phyloP scores from a whole-genome alignment of 257 asterid genomes.

The Asclepias syriaca region DNA sequence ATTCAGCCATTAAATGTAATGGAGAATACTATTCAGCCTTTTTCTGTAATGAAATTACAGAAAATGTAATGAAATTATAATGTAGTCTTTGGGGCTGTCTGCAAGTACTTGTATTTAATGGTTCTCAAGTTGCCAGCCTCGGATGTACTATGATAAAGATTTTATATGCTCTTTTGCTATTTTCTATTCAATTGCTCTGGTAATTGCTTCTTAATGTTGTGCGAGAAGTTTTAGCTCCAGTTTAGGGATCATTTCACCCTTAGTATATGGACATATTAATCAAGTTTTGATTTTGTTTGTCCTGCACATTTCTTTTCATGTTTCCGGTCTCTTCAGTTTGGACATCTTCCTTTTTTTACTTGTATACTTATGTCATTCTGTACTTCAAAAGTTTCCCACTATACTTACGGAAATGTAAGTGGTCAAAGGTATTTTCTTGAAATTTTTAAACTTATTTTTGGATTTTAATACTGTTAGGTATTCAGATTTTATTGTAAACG shows the following conservation, averaged over 20 bases:
- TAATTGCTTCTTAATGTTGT: neutral
- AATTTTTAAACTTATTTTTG: constrained; percentile 1
- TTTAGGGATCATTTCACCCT: neutral
- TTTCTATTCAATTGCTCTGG: neutral
- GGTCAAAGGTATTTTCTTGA: neutral
- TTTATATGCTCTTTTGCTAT: neutral
- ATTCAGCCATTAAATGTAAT: neutral
- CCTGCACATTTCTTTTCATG: neutral
- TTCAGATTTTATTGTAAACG: constrained; percentile 93
- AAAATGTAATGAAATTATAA: no score
- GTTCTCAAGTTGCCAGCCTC: neutral
- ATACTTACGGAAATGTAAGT: neutral
- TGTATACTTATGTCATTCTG: neutral
- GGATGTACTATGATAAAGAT: neutral
- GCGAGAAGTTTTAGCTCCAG: neutral
- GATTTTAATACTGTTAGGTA: constrained; percentile 41
- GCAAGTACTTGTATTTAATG: neutral
- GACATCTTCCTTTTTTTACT: neutral
- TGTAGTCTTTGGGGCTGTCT: neutral
- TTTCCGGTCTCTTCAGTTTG: neutral
- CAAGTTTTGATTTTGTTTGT: neutral
- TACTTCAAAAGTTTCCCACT: neutral
- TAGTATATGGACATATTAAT: neutral
- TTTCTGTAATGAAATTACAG: no score
- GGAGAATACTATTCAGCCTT: neutral